Conservation (phyloP, 768 basidiomycete species). For the Hygrocybe coccinea region DNA sequence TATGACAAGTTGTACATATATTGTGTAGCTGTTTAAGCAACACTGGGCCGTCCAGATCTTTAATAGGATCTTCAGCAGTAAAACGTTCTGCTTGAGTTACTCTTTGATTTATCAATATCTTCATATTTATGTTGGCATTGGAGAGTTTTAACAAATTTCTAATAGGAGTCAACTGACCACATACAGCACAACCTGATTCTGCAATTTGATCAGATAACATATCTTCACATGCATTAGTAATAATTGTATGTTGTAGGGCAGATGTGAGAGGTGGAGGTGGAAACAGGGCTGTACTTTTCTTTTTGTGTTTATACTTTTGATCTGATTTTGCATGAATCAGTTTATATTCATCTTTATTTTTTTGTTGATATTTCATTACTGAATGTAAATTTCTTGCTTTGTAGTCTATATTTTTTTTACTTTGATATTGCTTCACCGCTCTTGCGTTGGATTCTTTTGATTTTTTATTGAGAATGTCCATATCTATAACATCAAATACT, state of each 20-base stretch:
- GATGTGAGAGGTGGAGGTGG: neutral
- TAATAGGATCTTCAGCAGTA: neutral
- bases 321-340: no score
- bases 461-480: no score
- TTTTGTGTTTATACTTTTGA: neutral
- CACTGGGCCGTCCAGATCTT: neutral
- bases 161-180: neutral
- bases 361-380: no score
- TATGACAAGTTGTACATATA: slow-evolving; percentile 15
- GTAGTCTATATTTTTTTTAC: no score
- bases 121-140: neutral
- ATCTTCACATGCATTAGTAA: neutral
- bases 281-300: neutral
- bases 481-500: no score
- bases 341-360: no score
- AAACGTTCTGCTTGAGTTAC: neutral
- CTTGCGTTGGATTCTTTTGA: no score
- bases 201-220: neutral
- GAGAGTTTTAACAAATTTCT: neutral
- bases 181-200: neutral
- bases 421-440: no score
- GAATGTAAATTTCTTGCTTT: no score
- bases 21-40: neutral
- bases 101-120: neutral
- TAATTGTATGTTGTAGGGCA: neutral